Conservation (phyloP, 1,284 basidiomycete species). For the Microbotryum violaceum region DNA sequence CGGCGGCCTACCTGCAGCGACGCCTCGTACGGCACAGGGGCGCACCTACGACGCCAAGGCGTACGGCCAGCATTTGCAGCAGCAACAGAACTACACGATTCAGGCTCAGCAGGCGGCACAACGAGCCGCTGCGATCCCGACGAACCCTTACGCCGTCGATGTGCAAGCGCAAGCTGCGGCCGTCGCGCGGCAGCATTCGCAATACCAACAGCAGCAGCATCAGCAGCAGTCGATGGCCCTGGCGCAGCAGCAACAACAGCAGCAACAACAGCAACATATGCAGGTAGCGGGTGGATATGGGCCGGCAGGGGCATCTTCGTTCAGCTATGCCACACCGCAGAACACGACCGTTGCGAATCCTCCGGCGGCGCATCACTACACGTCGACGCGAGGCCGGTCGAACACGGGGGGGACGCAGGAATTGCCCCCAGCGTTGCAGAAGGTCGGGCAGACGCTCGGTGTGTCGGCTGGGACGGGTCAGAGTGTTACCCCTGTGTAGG, state of each 20-base stretch:
- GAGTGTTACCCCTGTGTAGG: slow-evolving; percentile 25
- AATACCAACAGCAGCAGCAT: slow-evolving; percentile 11
- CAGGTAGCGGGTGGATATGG: slow-evolving; percentile 9
- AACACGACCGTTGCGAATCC: slow-evolving; percentile 26
- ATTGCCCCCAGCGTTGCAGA: slow-evolving; percentile 73
- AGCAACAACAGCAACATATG: slow-evolving; percentile 9
- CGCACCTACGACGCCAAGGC: slow-evolving; percentile 86
- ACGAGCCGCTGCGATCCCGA: slow-evolving; percentile 27
- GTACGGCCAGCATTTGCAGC: slow-evolving; percentile 88
- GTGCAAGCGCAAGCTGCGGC: slow-evolving; percentile 30
- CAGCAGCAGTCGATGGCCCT: slow-evolving; percentile 1
- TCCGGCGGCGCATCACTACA: slow-evolving; percentile 39
- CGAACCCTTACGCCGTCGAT: slow-evolving; percentile 33
- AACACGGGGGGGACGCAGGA: slow-evolving; percentile 84
- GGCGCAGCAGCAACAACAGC: slow-evolving; percentile 1
- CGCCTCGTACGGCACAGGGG: slow-evolving; percentile 60
- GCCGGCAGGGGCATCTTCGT: slow-evolving; percentile 14
- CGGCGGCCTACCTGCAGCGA: slow-evolving; percentile 69
- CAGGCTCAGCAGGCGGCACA: slow-evolving; percentile 46
- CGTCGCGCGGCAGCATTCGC: slow-evolving; percentile 12
- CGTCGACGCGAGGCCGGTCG: slow-evolving; percentile 52
- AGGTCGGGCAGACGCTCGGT: slow-evolving; percentile 38
- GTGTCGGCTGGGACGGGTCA: slow-evolving; percentile 16
- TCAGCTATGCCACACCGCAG: slow-evolving; percentile 10
- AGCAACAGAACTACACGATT: slow-evolving; percentile 87